Percentiles rank a stretch among this genome's conserved stretches.
phyloP scores from a whole-genome alignment of 225 moss, liverwort and hornwort species.

The Pleurozium schreberi region DNA sequence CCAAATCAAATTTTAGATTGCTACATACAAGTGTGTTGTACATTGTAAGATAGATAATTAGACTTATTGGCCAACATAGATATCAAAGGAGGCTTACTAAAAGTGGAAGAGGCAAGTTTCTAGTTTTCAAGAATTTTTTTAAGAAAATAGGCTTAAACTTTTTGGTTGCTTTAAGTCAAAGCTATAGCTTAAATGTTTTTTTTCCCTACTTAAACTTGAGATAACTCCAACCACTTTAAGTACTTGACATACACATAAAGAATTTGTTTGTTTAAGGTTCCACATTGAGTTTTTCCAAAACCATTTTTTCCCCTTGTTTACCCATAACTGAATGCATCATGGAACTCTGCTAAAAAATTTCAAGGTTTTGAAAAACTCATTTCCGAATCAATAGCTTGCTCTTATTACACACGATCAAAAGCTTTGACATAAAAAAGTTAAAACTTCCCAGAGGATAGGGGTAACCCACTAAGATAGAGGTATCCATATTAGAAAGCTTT shows the following conservation, averaged over 20 bases:
- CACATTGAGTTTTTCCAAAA: fast-evolving
- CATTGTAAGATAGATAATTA: neutral
- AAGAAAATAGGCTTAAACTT: neutral
- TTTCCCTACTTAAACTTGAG: fast-evolving
- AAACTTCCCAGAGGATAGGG: neutral
- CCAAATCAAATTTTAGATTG: neutral
- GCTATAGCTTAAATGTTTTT: neutral
- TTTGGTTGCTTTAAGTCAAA: neutral
- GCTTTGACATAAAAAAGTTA: neutral
- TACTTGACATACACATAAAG: neutral
- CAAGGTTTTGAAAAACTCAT: fast-evolving
- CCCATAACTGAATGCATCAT: fast-evolving
- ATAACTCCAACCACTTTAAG: neutral
- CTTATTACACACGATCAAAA: neutral
- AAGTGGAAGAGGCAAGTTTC: fast-evolving
- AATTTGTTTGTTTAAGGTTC: fast-evolving
- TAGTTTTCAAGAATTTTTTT: fast-evolving
- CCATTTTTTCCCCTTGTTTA: neutral
- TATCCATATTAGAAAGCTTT: no score
- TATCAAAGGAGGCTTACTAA: fast-evolving
- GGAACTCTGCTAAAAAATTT: fast-evolving
- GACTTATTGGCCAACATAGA: fast-evolving
- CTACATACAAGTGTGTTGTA: fast-evolving
- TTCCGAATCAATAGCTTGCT: fast-evolving
- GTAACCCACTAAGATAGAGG: no score